Percentiles rank a stretch among this genome's conserved stretches.
These are phyloP conservation scores for Ramaria rubella DNA, from an alignment of 768 basidiomycete genomes.

Conservation along the genomic window DNA sequence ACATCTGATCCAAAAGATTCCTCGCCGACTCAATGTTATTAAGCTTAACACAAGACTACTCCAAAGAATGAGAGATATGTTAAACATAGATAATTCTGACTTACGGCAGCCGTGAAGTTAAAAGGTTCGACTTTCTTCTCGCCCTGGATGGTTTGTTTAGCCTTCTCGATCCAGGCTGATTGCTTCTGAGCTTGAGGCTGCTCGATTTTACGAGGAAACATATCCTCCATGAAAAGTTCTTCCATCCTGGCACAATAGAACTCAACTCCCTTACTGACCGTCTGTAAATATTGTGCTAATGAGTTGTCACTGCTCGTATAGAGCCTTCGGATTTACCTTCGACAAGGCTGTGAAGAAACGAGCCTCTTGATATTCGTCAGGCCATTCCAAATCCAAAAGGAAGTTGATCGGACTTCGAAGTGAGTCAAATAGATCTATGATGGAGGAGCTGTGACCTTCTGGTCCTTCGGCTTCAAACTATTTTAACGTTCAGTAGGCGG, in stretches of 20 bases:
- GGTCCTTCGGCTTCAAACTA: slow-evolving; percentile 73
- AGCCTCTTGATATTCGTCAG: slow-evolving; percentile 82
- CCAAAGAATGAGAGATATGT: neutral
- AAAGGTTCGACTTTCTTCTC: slow-evolving; percentile 95
- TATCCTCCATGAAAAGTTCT: slow-evolving; percentile 86
- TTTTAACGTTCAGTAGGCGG: neutral
- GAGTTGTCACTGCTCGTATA: neutral
- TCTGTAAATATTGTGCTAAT: slow-evolving; percentile 40
- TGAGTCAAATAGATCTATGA: slow-evolving; percentile 93
- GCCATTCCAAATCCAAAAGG: slow-evolving; percentile 86
- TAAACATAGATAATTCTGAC: slow-evolving; percentile 11
- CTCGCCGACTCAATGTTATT: slow-evolving; percentile 96
- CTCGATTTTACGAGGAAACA: slow-evolving; percentile 81
- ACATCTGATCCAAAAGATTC: slow-evolving; percentile 88
- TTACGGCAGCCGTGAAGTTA: slow-evolving; percentile 72
- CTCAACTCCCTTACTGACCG: slow-evolving; percentile 84
- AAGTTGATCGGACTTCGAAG: slow-evolving; percentile 86
- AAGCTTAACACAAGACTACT: slow-evolving; percentile 87
- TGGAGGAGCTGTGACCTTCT: slow-evolving; percentile 92
- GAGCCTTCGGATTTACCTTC: slow-evolving; percentile 48
- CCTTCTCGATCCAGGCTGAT: slow-evolving; percentile 83
- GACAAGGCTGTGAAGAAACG: slow-evolving; percentile 84
- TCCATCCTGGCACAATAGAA: slow-evolving; percentile 88
- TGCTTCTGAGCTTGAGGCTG: slow-evolving; percentile 73
- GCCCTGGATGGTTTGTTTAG: slow-evolving; percentile 66